These are phyloP conservation scores for Sequoia sempervirens DNA, from an alignment of 75 land plant species.

Conservation along the genomic window DNA sequence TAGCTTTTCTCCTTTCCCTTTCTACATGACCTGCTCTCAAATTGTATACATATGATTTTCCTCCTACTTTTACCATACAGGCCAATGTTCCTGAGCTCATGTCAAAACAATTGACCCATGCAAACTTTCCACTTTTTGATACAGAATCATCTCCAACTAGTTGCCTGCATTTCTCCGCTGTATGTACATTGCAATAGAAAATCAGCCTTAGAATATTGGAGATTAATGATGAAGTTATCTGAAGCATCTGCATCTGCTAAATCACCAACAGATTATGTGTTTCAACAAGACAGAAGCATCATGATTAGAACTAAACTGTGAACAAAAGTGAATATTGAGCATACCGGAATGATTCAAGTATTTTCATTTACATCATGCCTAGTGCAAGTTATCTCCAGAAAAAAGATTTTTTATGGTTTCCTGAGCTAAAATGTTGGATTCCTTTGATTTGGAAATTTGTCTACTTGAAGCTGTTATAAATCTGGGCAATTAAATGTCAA, in stretches of 20 bases:
- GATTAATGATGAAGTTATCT: background rate
- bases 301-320: background rate
- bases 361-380: background rate
- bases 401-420: background rate
- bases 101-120: conserved; percentile 42
- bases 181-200: background rate
- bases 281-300: background rate
- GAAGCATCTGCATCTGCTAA: background rate
- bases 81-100: conserved; percentile 31
- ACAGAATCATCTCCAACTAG: conserved; percentile 27
- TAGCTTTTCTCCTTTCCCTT: conserved; percentile 27
- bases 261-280: background rate
- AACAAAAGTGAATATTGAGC: background rate
- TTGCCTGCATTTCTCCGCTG: conserved; percentile 37
- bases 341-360: no score
- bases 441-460: background rate
- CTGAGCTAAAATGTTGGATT: background rate
- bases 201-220: background rate
- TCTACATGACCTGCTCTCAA: conserved; percentile 27
- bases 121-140: conserved; percentile 36
- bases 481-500: background rate
- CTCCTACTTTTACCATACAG: conserved; percentile 34
- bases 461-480: background rate
- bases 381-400: background rate
- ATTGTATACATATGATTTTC: conserved; percentile 29